Conservation (phyloP, 371 early-diverging fungal species). For the Umbelopsis sp. region DNA sequence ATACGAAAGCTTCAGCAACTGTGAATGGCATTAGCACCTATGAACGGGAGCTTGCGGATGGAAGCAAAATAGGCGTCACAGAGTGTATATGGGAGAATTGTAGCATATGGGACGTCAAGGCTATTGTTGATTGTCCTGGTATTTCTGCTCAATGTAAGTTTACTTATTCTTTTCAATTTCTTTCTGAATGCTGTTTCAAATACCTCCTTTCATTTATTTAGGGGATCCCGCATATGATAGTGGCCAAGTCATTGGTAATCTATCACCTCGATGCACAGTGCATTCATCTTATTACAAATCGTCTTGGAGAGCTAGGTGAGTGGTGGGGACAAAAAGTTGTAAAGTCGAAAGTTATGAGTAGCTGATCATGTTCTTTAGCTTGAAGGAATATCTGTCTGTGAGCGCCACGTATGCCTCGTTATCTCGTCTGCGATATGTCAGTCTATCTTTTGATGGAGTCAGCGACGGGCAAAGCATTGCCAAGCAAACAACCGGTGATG, state of each 20-base stretch:
- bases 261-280: slow-evolving; percentile 53
- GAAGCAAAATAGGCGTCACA: slow-evolving; percentile 51
- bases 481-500: background rate
- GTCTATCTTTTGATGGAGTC: slow-evolving; percentile 48
- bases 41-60: slow-evolving; percentile 50
- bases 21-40: slow-evolving; percentile 36
- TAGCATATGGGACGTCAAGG: slow-evolving; percentile 63
- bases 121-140: slow-evolving; percentile 48
- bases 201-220: background rate
- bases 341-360: background rate
- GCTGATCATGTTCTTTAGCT: slow-evolving; percentile 27
- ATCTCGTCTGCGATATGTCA: slow-evolving; percentile 48
- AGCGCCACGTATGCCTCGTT: slow-evolving; percentile 50
- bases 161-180: background rate
- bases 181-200: background rate
- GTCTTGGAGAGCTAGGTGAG: slow-evolving; percentile 60
- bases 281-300: slow-evolving; percentile 55
- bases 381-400: slow-evolving; percentile 57
- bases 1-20: slow-evolving; percentile 26
- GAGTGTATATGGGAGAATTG: slow-evolving; percentile 56
- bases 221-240: slow-evolving; percentile 46
- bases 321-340: background rate
- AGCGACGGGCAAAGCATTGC: background rate
- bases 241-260: slow-evolving; percentile 39
- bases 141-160: slow-evolving; percentile 36